phyloP scores from a whole-genome alignment of 768 basidiomycete species.

The Collybia sordida region DNA sequence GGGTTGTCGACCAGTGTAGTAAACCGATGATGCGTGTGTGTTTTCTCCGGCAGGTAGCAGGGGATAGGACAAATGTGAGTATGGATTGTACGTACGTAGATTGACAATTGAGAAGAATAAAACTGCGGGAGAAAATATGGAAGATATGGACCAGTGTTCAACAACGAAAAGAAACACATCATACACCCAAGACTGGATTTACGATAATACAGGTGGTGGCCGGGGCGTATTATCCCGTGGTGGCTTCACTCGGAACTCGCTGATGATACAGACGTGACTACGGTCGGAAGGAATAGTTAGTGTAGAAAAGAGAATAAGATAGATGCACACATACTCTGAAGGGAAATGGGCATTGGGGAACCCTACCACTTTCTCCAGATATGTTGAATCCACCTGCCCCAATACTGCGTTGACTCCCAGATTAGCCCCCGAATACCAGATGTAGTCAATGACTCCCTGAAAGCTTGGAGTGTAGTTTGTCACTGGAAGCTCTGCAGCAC shows the following conservation, averaged over 20 bases:
- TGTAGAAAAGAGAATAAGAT: constrained; percentile 1
- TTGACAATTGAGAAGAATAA: constrained; percentile 3
- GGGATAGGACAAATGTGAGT: constrained; percentile 7
- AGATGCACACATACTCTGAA: constrained; percentile 73
- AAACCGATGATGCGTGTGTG: too few species aligned
- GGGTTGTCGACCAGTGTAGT: too few species aligned
- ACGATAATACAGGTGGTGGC: constrained; percentile 23
- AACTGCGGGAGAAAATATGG: constrained; percentile 4
- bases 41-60: too few species aligned
- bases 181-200: constrained; percentile 12
- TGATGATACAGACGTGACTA: constrained; percentile 72
- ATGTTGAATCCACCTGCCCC: constrained; percentile 80
- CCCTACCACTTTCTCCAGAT: constrained; percentile 89
- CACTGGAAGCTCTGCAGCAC: constrained; percentile 52
- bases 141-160: constrained; percentile 15
- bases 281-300: constrained; percentile 1
- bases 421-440: constrained; percentile 84
- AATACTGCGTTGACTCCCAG: constrained; percentile 81
- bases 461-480: constrained; percentile 93
- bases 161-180: constrained; percentile 6
- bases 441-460: constrained; percentile 86
- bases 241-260: constrained; percentile 80
- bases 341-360: constrained; percentile 98
- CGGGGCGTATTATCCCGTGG: constrained; percentile 44
- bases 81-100: constrained; percentile 9